Base-by-base conservation (phyloP, 2,329 filamentous ascomycete species). In the Arthroderma uncinatum region DNA sequence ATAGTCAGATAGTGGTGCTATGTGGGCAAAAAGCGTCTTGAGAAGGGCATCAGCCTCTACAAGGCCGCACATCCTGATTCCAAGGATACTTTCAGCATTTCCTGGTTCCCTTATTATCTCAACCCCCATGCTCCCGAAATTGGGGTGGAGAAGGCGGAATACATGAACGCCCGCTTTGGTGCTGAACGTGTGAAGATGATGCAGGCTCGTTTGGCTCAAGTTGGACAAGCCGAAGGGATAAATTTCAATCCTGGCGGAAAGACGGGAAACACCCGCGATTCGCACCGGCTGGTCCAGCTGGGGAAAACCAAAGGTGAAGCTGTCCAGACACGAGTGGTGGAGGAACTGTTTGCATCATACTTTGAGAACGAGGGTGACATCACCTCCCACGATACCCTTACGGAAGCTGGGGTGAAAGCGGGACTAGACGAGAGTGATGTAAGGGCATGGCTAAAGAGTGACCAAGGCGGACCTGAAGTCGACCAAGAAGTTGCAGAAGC, bases 81-180 rank as follows among this genome's bases (percentile, higher is more conserved):
- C 8, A 70, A 78, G 39, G 86, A 92, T 71, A 87, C 79, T 19
- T 91, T 94, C 73, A 79, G 77, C 50, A 82, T 87, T 12, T 79
- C 78, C 60, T 95, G 88, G 87, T 78, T 81, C 60, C 86, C 89
- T 1, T 95, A 87, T 74, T 91, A 92, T 69, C 80, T 95, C 55
- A 84, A 91, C 66, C 86, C 87, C 0, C 76, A 76, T 50, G 75
- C 81, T 0, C 79, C 85, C 0, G 74, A 67, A 53, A 64, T 69
- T 0, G 76, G 48, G 63, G 67, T 76, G 58, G 75, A 79, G 64
- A 83, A 83, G 65, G 68, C 77, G 67, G 72, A 74, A 58, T 78
- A 78, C 67, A 90, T 83, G 70, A 73, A 79, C 37, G 66, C 75
- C 53, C 85, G 84, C 57, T 82, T 93, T 64, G 82, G 82, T 6